Conservation (phyloP, 1,284 basidiomycete genomes). For the Rhodotorula sp. region DNA sequence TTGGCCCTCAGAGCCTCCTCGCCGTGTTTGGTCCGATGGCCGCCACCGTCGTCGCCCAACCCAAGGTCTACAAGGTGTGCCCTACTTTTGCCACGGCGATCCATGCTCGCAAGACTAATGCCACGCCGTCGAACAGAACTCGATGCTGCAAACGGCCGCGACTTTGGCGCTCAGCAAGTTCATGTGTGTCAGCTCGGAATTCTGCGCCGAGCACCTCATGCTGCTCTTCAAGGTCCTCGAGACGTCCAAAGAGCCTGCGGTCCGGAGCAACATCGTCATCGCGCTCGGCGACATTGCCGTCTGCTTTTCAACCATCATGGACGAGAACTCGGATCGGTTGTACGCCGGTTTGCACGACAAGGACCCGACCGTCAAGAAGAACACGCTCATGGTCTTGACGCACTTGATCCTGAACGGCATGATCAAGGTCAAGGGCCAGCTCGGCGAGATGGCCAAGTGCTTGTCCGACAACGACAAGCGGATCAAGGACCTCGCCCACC, state of each 20-base stretch:
- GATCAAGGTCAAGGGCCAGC: constrained; percentile 99
- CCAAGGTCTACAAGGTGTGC: constrained; percentile 73
- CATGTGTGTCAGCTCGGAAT: constrained; percentile 90
- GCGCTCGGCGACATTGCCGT: constrained; percentile 96
- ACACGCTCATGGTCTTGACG: constrained; percentile 97
- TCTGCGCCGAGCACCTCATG: constrained; percentile 86
- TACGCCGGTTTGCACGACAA: constrained; percentile 89
- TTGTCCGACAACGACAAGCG: constrained; percentile 87
- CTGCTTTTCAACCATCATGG: constrained; percentile 92
- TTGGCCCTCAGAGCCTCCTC: constrained; percentile 78
- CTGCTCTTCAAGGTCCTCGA: constrained; percentile 92
- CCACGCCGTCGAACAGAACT: constrained; percentile 61
- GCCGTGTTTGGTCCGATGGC: constrained; percentile 85
- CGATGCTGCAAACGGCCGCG: constrained; percentile 79
- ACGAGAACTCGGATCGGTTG: constrained; percentile 93
- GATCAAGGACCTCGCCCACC: constrained; percentile 87
- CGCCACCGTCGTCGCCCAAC: constrained; percentile 78
- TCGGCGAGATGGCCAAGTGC: constrained; percentile 99
- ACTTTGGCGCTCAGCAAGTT: constrained; percentile 91
- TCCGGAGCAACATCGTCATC: constrained; percentile 94
- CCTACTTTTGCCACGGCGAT: too few relatives aligned
- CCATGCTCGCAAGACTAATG: too few relatives aligned
- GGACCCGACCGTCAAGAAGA: constrained; percentile 93
- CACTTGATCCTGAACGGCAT: constrained; percentile 97
- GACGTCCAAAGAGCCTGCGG: constrained; percentile 80